Conservation (phyloP, 2,329 filamentous ascomycete genomes). For the Arthrinium phaeospermum region DNA sequence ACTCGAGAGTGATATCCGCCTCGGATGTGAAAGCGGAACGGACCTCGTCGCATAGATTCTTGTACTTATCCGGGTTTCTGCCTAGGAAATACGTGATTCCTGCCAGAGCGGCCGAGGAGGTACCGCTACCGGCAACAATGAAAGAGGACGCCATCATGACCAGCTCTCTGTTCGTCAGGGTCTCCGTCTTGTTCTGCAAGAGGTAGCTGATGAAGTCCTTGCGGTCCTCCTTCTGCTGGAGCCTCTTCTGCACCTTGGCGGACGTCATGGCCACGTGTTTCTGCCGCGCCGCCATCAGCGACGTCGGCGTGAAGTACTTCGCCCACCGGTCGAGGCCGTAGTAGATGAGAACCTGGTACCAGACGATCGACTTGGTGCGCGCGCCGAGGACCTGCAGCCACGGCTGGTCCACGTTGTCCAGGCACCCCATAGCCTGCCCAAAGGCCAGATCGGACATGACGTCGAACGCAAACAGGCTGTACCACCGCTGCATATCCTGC, state of each 20-base stretch:
- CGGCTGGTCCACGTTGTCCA: constrained; percentile 24
- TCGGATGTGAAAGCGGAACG: constrained; percentile 42
- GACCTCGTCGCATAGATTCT: constrained; percentile 45
- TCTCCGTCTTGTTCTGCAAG: constrained; percentile 35
- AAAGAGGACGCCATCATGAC: constrained; percentile 35
- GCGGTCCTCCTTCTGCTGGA: constrained; percentile 1
- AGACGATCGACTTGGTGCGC: constrained; percentile 23
- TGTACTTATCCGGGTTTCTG: constrained; percentile 39
- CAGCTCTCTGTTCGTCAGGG: constrained; percentile 36
- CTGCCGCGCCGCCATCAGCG: not conserved
- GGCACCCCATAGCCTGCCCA: constrained; percentile 27
- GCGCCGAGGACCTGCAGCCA: constrained; percentile 22
- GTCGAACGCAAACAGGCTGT: constrained; percentile 30
- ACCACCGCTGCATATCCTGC: constrained; percentile 25
- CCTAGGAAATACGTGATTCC: constrained; percentile 47
- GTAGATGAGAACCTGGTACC: constrained; percentile 40
- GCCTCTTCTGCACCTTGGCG: not conserved
- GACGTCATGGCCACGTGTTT: not conserved
- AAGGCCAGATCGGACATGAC: constrained; percentile 31
- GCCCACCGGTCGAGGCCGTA: constrained; percentile 39
- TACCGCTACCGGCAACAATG: constrained; percentile 56
- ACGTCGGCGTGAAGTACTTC: not conserved
- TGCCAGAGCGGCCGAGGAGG: constrained; percentile 53
- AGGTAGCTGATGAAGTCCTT: constrained; percentile 13
- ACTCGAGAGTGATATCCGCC: constrained; percentile 45